Conservation (phyloP, 352 stramenopile genomes). For the Globisporangium carolinianum region DNA sequence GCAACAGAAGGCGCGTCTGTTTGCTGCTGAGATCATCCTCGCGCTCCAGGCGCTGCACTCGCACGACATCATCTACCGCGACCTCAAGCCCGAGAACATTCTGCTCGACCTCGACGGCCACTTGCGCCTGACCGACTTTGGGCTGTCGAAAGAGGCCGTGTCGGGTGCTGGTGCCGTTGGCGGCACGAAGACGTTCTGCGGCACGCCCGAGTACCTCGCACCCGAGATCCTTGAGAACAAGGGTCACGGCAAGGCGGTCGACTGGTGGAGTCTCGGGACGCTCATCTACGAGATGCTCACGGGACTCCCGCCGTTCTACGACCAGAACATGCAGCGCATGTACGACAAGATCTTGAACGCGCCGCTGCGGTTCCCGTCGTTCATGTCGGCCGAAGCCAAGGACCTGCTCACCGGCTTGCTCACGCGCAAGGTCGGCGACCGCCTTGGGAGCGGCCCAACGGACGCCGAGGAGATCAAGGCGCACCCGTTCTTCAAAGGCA, state of each 20-base stretch:
- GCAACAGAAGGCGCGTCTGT: conserved; percentile 88
- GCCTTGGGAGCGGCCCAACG: conserved; percentile 78
- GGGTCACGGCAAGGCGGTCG: conserved; percentile 85
- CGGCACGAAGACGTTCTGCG: conserved; percentile 89
- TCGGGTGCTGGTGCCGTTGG: conserved; percentile 70
- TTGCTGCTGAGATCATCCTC: conserved; percentile 92
- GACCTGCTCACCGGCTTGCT: conserved; percentile 80
- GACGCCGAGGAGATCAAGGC: conserved; percentile 91
- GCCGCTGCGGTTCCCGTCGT: conserved; percentile 81
- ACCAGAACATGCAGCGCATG: conserved; percentile 93
- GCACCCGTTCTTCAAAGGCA: conserved; percentile 90
- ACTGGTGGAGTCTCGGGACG: conserved; percentile 90
- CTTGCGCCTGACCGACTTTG: conserved; percentile 93
- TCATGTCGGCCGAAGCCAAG: conserved; percentile 88
- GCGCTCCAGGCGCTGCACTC: conserved; percentile 90
- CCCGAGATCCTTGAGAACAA: conserved; percentile 95
- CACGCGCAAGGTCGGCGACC: conserved; percentile 81
- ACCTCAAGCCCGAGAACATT: conserved; percentile 97
- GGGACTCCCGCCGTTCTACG: conserved; percentile 90
- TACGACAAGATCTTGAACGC: conserved; percentile 94
- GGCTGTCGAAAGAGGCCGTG: conserved; percentile 91
- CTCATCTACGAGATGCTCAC: conserved; percentile 94
- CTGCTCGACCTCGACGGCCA: conserved; percentile 91
- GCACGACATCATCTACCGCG: conserved; percentile 95
- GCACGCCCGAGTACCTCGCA: conserved; percentile 93